These are phyloP conservation scores for Solanum pennellii DNA, from an alignment of 257 asterid species.

Conservation along the genomic window DNA sequence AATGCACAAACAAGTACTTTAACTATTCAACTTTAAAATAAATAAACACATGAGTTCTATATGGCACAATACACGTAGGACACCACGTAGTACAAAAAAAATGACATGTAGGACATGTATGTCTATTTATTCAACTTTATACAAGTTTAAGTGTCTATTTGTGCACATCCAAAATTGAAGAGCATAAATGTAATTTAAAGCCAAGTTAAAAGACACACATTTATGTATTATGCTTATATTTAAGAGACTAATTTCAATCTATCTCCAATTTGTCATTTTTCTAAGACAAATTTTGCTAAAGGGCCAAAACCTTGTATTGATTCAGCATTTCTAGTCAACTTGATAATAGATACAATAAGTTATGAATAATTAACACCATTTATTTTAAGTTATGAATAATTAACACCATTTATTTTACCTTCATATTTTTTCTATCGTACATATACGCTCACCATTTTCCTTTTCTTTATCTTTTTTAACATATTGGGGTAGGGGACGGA, in stretches of 20 bases:
- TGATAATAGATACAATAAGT: background rate
- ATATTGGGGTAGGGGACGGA: background rate
- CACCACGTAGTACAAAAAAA: too few species aligned
- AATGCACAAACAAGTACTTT: too few species aligned
- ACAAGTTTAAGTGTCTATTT: too few species aligned
- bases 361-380: background rate
- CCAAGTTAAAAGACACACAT: too few species aligned
- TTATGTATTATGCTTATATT: background rate
- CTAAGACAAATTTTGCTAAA: background rate
- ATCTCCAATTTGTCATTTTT: background rate
- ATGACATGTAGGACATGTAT: too few species aligned
- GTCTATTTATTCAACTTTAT: too few species aligned
- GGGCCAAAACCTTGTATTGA: background rate
- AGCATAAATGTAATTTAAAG: too few species aligned
- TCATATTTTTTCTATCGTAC: background rate
- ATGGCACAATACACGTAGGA: too few species aligned
- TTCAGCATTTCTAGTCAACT: background rate
- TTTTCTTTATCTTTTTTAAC: background rate
- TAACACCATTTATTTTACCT: background rate
- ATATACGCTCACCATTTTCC: background rate
- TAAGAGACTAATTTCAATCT: background rate
- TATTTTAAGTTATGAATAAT: background rate
- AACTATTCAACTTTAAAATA: too few species aligned
- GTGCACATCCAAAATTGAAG: too few species aligned
- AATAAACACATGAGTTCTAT: too few species aligned